Conservation (phyloP, 441 rosid genomes). For the Aleurites moluccanus region DNA sequence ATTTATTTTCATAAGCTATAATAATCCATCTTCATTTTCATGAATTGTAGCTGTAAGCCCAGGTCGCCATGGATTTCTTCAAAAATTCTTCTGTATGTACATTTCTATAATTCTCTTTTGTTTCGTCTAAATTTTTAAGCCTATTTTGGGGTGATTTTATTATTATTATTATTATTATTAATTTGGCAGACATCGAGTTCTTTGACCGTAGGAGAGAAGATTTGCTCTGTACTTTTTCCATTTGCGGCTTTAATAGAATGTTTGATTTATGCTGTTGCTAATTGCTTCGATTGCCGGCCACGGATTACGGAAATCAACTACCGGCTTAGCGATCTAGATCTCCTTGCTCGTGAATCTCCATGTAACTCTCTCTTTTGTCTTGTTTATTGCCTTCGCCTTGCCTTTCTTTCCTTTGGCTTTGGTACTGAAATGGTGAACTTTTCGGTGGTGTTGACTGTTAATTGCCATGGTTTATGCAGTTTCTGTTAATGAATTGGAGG, state of each 20-base stretch:
- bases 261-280: conserved; percentile 33
- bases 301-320: conserved; percentile 21
- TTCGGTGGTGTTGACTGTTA: neutral
- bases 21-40: neutral
- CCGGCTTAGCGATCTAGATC: conserved; percentile 37
- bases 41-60: neutral
- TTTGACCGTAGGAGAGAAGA: conserved; percentile 55
- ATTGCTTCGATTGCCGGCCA: conserved; percentile 46
- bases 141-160: neutral
- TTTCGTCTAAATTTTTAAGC: neutral
- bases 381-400: neutral
- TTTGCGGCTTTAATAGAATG: conserved; percentile 49
- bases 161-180: neutral
- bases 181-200: conserved; percentile 55
- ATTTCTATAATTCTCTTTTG: neutral
- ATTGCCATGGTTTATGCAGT: conserved; percentile 42
- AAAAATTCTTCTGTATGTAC: conserved; percentile 6
- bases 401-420: neutral
- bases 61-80: conserved; percentile 20
- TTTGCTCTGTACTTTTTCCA: conserved; percentile 64
- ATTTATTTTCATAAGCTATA: too few species aligned
- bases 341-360: conserved; percentile 56
- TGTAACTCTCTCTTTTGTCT: conserved; percentile 32
- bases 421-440: neutral
- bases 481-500: conserved; percentile 76